phyloP scores from a whole-genome alignment of 1,284 basidiomycete genomes.

The Inonotus hispidus region DNA sequence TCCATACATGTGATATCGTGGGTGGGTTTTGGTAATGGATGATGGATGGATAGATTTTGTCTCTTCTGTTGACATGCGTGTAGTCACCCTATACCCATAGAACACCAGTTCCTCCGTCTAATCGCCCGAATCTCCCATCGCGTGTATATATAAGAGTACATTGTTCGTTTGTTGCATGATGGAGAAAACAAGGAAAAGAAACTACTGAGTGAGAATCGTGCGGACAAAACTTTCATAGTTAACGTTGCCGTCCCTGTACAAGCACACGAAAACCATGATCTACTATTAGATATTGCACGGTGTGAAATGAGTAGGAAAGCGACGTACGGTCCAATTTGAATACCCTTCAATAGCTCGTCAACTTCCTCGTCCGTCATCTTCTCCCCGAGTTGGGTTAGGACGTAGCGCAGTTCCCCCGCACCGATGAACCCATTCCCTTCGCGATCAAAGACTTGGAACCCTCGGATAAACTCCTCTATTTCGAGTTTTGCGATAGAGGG shows the following conservation, averaged over 20 bases:
- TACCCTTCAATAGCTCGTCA: conserved; percentile 95
- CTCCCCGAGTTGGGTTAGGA: conserved; percentile 93
- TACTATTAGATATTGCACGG: conserved; percentile 20
- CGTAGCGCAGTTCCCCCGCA: conserved; percentile 88
- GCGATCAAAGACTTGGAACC: conserved; percentile 99
- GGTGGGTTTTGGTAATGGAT: background rate
- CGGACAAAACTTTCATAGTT: conserved; percentile 97
- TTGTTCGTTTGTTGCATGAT: background rate
- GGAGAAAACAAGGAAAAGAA: background rate
- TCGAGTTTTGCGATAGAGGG: conserved; percentile 1
- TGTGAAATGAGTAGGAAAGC: background rate
- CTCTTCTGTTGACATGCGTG: background rate
- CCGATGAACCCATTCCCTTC: conserved; percentile 97
- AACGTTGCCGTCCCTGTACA: conserved; percentile 87
- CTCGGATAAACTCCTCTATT: conserved; percentile 97
- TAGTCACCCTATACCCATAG: background rate
- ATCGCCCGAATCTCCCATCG: background rate
- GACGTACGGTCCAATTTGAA: conserved; percentile 79
- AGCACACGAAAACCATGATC: background rate
- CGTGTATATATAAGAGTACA: background rate
- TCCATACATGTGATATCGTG: background rate
- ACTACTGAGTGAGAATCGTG: conserved; percentile 81
- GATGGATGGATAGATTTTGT: background rate
- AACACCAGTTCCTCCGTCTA: background rate
- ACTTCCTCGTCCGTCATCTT: conserved; percentile 98